A percentile compares a stretch with the other conserved stretches of the same genome.
Evolutionary conservation across 1,284 basidiomycete genomes (phyloP).

Genomic region (Erythrobasidium hasegawianum): DNA sequence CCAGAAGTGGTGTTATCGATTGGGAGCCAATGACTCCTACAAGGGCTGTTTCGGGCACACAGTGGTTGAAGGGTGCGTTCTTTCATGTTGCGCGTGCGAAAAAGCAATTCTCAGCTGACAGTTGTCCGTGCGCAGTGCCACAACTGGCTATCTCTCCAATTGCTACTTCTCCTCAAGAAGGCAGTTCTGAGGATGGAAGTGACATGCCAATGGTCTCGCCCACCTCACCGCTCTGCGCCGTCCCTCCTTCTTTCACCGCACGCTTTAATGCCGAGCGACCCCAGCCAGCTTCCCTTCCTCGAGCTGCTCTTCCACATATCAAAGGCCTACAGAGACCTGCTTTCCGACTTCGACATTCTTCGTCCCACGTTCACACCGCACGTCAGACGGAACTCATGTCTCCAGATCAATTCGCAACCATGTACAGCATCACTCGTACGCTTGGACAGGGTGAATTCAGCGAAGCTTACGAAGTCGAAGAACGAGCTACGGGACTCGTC

Average conservation of each 20-base stretch:
- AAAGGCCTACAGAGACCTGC: slow-evolving; percentile 22
- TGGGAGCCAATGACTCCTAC: slow-evolving; percentile 47
- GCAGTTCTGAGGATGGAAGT: background rate
- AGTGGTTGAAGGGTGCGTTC: slow-evolving; percentile 45
- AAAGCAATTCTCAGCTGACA: too few species aligned
- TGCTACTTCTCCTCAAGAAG: slow-evolving; percentile 12
- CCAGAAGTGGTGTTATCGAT: slow-evolving; percentile 24
- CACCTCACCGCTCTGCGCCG: slow-evolving; percentile 22
- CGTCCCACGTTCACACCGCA: slow-evolving; percentile 38
- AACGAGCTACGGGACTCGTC: slow-evolving; percentile 59
- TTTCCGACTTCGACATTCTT: slow-evolving; percentile 39
- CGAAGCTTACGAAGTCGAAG: slow-evolving; percentile 82
- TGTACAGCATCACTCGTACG: slow-evolving; percentile 75
- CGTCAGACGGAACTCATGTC: slow-evolving; percentile 39
- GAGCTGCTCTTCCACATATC: background rate
- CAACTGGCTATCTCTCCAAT: slow-evolving; percentile 6
- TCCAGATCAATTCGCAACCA: slow-evolving; percentile 60
- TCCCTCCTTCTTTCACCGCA: slow-evolving; percentile 1
- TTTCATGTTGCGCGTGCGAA: too few species aligned
- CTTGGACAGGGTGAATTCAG: slow-evolving; percentile 93
- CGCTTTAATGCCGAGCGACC: background rate
- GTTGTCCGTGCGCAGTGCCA: background rate
- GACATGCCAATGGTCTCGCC: slow-evolving; percentile 20
- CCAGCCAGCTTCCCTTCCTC: slow-evolving; percentile 13
- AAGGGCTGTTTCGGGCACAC: slow-evolving; percentile 40